Evolutionary conservation across 306 rosid species (phyloP).

Genomic region (Sindora glabra): DNA sequence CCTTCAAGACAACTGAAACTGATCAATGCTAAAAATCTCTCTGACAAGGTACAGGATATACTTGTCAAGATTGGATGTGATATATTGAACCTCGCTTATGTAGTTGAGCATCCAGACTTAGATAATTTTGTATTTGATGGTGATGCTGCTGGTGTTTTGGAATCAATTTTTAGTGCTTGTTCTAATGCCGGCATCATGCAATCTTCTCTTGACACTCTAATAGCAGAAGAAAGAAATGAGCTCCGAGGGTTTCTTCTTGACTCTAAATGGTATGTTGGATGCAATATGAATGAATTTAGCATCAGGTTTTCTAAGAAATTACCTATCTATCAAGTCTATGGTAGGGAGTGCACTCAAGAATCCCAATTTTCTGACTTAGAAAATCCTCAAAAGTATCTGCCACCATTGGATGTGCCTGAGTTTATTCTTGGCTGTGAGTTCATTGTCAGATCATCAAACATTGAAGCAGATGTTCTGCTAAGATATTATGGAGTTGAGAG

Average conservation of each 20-base stretch:
- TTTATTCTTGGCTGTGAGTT: constrained; percentile 70
- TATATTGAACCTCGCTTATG: constrained; percentile 53
- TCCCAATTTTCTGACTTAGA: constrained; percentile 68
- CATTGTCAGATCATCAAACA: constrained; percentile 49
- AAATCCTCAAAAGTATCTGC: constrained; percentile 66
- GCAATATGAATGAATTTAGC: constrained; percentile 46
- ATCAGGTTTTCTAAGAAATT: constrained; percentile 58
- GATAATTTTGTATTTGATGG: constrained; percentile 59
- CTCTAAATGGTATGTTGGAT: constrained; percentile 84
- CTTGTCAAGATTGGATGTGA: constrained; percentile 75
- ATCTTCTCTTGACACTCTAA: constrained; percentile 48
- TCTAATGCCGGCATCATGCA: constrained; percentile 36
- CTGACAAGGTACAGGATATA: constrained; percentile 42
- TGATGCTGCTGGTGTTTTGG: constrained; percentile 63
- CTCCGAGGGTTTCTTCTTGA: constrained; percentile 81
- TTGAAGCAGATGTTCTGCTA: constrained; percentile 65
- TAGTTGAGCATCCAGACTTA: constrained; percentile 64
- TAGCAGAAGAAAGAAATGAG: constrained; percentile 60
- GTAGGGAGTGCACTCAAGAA: constrained; percentile 41
- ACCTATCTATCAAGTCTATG: constrained; percentile 68
- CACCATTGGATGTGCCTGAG: constrained; percentile 70
- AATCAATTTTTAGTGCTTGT: constrained; percentile 52
- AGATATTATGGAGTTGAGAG: constrained; percentile 73
- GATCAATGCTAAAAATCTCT: constrained; percentile 56
- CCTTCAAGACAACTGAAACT: constrained; percentile 60